Base-by-base conservation (phyloP, 345 rosid genomes). In the Rhizophora apiculata region DNA sequence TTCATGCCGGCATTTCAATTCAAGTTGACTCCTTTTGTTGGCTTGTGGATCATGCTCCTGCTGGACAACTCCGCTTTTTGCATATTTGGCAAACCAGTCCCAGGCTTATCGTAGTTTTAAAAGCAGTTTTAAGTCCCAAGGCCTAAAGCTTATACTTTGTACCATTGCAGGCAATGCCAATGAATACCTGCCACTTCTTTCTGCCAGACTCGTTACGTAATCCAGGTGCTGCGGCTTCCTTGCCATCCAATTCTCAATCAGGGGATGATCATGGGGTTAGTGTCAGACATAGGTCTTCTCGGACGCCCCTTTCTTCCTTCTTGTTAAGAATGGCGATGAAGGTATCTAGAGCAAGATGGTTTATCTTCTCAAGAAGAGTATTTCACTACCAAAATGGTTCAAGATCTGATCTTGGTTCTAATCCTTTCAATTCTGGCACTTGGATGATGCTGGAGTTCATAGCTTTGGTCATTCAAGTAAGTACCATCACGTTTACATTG, bases 351-450 rank as follows among this genome's bases (percentile, higher is more conserved):
- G 90, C 98, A 21, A 86, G 98, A 75, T 92, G 98, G 98, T 96
- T 92, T 67, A 80, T 76, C 49, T 92, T 96, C 88, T 80, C 88
- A 67, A 92, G 99, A 68, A 90, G 99, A 74, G 97, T 92, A 4
- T 96, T 92, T 73, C 99, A 96, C 20, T 92, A 92, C 83, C 99
- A 96, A 76, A 96, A 96, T 74, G 95, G 96, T 22, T 86, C 91
- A 27, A 85, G 90, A 59, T 88, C 96, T 1, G 87, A 92, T 75
- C 94, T 90, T 37, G 96, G 97, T 34, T 83, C 98, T 0, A 90
- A 95, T 72, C 99, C 99, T 74, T 92, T 92, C 81, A 86, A 92
- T 83, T 87, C 99, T 0, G 78, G 82, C 31, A 68, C 88, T 46
- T 95, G 98, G 98, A 95, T 92, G 97, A 79, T 78, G 83, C 82